phyloP scores from a whole-genome alignment of 164 flowering plant species.

The Nymphaea colorata region DNA sequence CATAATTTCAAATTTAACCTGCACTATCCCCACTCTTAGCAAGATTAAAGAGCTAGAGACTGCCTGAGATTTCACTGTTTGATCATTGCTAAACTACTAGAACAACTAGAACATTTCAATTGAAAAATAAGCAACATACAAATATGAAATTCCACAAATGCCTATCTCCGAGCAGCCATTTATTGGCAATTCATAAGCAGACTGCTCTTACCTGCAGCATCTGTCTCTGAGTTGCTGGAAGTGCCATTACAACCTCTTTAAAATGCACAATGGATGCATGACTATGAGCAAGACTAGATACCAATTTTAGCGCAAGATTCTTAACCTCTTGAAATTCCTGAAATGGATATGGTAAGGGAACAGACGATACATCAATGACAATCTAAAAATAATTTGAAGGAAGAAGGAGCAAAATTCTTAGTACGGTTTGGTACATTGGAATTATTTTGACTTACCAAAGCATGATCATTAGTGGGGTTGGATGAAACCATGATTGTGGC shows the following conservation, averaged over 20 bases:
- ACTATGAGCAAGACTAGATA: slow-evolving; percentile 80
- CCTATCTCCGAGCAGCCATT: neutral
- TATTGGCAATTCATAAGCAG: neutral
- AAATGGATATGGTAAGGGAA: neutral
- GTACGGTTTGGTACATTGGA: neutral
- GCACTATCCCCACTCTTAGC: too few species aligned
- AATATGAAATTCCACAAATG: neutral
- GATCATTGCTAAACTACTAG: neutral
- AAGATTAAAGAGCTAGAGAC: neutral
- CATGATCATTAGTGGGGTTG: slow-evolving; percentile 25
- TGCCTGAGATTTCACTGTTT: neutral
- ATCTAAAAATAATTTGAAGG: neutral
- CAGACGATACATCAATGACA: slow-evolving; percentile 1
- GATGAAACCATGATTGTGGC: slow-evolving; percentile 53
- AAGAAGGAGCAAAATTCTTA: neutral
- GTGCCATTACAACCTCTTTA: slow-evolving; percentile 64
- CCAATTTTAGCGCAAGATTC: slow-evolving; percentile 48
- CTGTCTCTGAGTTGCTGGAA: slow-evolving; percentile 59
- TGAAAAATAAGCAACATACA: neutral
- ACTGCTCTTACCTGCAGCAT: slow-evolving; percentile 58
- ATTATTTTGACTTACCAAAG: slow-evolving; percentile 29
- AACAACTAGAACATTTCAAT: neutral
- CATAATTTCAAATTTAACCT: too few species aligned
- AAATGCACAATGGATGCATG: slow-evolving; percentile 58
- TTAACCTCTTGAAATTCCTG: slow-evolving; percentile 67